Evolutionary conservation across 2,329 filamentous ascomycete species (phyloP), one percentile per base, ranked within the genome.

Genomic region (Capronia americana): DNA sequence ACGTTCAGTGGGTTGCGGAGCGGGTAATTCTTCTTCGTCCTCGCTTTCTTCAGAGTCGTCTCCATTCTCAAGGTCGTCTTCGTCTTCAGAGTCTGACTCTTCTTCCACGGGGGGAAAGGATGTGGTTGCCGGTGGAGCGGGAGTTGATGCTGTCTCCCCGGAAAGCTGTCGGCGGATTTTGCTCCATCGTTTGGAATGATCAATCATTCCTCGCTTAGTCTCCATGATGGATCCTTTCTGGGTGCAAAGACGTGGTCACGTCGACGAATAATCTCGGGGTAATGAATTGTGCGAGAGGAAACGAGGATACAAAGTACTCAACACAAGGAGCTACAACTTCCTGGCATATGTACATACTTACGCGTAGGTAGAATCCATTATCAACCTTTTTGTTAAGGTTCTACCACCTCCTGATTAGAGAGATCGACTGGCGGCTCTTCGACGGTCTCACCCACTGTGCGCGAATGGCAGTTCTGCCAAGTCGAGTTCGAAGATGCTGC

Each of bases 1-100:
- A 32, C 10, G 30, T 32, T 11, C 1, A 11, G 30, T 32, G 10
- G 53, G 1, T 56, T 34, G 53, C 5, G 26, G 11, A 56, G 28
- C 24, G 12, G 24, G 14, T 7, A 34, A 30, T 83, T 51, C 30
- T 5, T 57, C 53, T 5, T 57, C 61, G 24, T 61, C 57, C 4
- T 61, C 63, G 38, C 54, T 57, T 7, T 57, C 57, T 14, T 32
- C 50, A 53, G n/a, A n/a, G 51, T 61, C 63, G 41, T 58, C 54
- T 24, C 46, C 61, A 11, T 41, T 41, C 2, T 46, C 50, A 41
- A 14, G 11, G 38, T 61, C 57, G 30, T 61, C 20, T 41, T 26
- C 54, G 24, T n/a, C 34, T 41, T 53, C 50, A 12, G 24, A 56
- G 28, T 32, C 38, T 8, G 32, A 20, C 38, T 57, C 61, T 24